A percentile compares a stretch with the other conserved stretches of the same genome.
phyloP scores from a whole-genome alignment of 2,329 filamentous ascomycete genomes.

The Blastomyces emzantsi region DNA sequence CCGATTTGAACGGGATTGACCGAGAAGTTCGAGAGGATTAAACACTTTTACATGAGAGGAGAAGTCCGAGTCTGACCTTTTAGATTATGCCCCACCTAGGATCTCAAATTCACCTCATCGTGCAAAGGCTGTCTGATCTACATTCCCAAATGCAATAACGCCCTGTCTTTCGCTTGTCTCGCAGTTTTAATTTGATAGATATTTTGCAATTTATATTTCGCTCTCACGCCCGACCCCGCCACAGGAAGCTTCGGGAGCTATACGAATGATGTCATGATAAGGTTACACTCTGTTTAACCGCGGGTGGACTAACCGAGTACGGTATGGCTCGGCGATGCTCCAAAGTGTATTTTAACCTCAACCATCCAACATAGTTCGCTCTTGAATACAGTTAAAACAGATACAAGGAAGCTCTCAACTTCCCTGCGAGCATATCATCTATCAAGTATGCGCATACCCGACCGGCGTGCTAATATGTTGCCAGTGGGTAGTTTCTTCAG shows the following conservation, averaged over 20 bases:
- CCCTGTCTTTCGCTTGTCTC: no score
- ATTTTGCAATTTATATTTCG: not conserved
- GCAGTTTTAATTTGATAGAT: not conserved
- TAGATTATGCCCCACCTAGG: no score
- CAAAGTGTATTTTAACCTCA: not conserved
- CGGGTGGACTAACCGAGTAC: not conserved
- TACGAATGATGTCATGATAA: not conserved
- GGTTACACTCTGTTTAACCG: not conserved
- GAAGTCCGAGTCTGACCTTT: no score
- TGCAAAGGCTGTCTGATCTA: no score
- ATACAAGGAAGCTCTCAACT: not conserved
- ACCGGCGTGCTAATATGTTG: not conserved
- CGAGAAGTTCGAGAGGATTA: no score
- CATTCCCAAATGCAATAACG: no score
- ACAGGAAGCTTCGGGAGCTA: not conserved
- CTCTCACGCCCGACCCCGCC: not conserved
- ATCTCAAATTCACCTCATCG: no score
- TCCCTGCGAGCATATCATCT: not conserved
- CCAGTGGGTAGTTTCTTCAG: not conserved
- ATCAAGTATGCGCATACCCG: not conserved
- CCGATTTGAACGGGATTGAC: no score
- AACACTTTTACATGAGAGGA: no score
- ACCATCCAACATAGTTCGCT: no score
- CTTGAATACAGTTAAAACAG: no score
- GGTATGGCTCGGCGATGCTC: not conserved